These are phyloP conservation scores for Bryoerythrophyllum caledonicum DNA, from an alignment of 225 moss, liverwort and hornwort species.

Conservation along the genomic window DNA sequence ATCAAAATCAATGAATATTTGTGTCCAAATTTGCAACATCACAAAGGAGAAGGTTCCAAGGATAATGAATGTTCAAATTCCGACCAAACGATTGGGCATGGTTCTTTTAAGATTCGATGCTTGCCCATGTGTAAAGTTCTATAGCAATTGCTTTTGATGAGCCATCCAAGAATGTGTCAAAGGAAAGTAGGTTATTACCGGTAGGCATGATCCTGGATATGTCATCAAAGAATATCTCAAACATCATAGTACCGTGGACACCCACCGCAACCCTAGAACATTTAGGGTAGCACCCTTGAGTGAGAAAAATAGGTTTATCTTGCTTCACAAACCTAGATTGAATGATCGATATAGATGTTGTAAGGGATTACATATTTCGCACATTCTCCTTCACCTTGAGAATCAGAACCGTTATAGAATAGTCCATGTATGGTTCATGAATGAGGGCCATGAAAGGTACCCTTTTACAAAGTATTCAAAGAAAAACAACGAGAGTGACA, in stretches of 20 bases:
- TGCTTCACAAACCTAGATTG: neutral
- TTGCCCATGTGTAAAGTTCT: neutral
- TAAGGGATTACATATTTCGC: too few relatives aligned
- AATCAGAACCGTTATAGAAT: neutral
- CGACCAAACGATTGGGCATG: too few relatives aligned
- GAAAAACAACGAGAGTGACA: neutral
- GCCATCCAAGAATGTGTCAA: neutral
- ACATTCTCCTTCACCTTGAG: neutral
- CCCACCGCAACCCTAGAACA: neutral
- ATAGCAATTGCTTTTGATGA: neutral
- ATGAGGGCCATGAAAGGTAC: too few relatives aligned
- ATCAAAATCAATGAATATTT: too few relatives aligned
- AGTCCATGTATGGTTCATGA: too few relatives aligned
- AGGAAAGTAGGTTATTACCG: neutral
- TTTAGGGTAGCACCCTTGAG: neutral
- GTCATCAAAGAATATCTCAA: neutral
- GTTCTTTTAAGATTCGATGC: neutral
- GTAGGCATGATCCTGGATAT: neutral
- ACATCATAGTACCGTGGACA: neutral
- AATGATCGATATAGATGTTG: neutral
- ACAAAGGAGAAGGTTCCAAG: too few relatives aligned
- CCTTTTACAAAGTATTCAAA: too few relatives aligned
- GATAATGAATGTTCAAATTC: too few relatives aligned
- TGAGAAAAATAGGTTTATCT: too few relatives aligned
- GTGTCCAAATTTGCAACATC: too few relatives aligned